Conservation (phyloP, 164 flowering plant genomes). For the Vitis riparia region DNA sequence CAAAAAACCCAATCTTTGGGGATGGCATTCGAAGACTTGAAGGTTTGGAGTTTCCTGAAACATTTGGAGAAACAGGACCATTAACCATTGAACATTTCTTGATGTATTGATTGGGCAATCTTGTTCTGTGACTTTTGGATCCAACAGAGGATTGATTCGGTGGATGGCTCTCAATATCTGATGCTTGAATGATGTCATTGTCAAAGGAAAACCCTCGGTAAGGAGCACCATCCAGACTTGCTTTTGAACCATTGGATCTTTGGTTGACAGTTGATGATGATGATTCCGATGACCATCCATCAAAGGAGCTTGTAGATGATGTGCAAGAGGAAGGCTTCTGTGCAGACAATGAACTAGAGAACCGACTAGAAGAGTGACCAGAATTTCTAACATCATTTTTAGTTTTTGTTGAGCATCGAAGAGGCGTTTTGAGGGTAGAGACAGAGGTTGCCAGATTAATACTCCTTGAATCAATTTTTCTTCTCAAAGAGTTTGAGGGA, state of each 20-base stretch:
- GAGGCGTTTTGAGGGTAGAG: conserved; percentile 29
- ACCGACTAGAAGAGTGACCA: conserved; percentile 21
- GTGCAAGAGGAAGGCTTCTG: conserved; percentile 34
- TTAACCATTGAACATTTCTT: conserved; percentile 17
- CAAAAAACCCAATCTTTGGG: conserved; percentile 78
- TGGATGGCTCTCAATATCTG: conserved; percentile 13
- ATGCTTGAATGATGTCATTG: conserved; percentile 19
- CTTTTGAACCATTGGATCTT: conserved; percentile 24
- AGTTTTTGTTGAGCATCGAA: conserved; percentile 17
- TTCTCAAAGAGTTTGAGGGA: conserved; percentile 25
- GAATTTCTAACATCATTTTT: conserved; percentile 26
- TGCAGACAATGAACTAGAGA: conserved; percentile 25
- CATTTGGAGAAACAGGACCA: conserved; percentile 15
- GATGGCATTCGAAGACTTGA: conserved; percentile 80
- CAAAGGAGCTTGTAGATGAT: conserved; percentile 57
- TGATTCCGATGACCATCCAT: conserved; percentile 57
- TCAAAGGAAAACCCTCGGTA: conserved; percentile 13
- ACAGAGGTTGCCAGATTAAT: conserved; percentile 14
- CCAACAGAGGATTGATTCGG: background rate
- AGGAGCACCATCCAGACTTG: conserved; percentile 16
- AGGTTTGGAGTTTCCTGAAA: conserved; percentile 31
- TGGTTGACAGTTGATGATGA: conserved; percentile 45
- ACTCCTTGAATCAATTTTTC: conserved; percentile 26
- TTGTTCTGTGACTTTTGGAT: conserved; percentile 10
- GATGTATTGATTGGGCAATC: conserved; percentile 6